phyloP scores from a whole-genome alignment of 768 basidiomycete species.

The Boletus pseudopeckii region DNA sequence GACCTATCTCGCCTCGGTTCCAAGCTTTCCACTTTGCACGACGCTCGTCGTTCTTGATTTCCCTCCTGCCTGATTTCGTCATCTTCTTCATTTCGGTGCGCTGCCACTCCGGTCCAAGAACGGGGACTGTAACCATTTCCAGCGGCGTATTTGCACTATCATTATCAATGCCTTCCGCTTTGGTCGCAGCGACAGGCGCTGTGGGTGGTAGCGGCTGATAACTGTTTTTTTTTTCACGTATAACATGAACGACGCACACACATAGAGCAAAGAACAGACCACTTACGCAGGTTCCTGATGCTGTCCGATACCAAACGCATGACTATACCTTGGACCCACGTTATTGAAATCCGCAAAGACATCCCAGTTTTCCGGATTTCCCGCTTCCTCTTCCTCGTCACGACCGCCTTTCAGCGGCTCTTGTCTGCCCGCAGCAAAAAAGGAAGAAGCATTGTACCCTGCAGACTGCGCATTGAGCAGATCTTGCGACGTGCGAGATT shows the following conservation, averaged over 20 bases:
- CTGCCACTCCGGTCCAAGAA: conserved; percentile 88
- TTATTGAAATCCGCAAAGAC: conserved; percentile 92
- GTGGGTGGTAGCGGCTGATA: conserved; percentile 44
- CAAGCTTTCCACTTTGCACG: conserved; percentile 67
- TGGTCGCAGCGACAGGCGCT: conserved; percentile 23
- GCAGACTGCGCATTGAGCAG: conserved; percentile 49
- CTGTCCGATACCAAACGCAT: conserved; percentile 47
- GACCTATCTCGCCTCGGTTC: conserved; percentile 74
- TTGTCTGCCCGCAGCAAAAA: conserved; percentile 62
- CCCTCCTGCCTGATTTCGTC: conserved; percentile 67
- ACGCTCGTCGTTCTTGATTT: conserved; percentile 54
- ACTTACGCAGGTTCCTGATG: conserved; percentile 47
- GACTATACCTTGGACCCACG: conserved; percentile 71
- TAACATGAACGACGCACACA: conserved; percentile 5
- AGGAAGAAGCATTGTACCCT: conserved; percentile 72
- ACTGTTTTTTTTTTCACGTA: conserved; percentile 24
- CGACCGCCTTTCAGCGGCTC: conserved; percentile 77
- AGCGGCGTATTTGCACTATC: conserved; percentile 46
- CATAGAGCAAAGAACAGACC: not conserved
- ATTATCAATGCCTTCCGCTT: conserved; percentile 36
- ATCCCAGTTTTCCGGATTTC: conserved; percentile 58
- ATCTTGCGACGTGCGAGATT: conserved; percentile 45
- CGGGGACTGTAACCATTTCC: conserved; percentile 90
- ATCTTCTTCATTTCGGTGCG: conserved; percentile 73
- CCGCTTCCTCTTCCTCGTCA: conserved; percentile 60